A percentile compares a stretch with the other conserved stretches of the same genome.
Conservation (phyloP, 306 rosid genomes). For the Hippophae tibetana region DNA sequence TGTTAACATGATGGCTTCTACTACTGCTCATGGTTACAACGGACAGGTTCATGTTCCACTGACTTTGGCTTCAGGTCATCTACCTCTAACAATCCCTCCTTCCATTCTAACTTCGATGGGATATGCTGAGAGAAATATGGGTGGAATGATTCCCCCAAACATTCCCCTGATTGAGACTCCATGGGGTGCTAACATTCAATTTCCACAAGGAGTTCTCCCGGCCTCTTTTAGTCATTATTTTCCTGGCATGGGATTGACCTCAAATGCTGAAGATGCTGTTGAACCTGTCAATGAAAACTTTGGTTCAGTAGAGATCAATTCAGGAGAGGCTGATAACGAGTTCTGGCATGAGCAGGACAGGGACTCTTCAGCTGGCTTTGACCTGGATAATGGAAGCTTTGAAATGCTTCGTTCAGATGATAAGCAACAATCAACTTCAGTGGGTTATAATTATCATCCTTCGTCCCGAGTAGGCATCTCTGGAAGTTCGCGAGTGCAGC, state of each 20-base stretch:
- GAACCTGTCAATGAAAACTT: constrained; percentile 53
- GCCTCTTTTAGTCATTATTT: constrained; percentile 60
- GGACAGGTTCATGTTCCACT: constrained; percentile 69
- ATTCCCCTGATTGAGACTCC: constrained; percentile 69
- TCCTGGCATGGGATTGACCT: constrained; percentile 48
- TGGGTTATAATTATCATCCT: constrained; percentile 44
- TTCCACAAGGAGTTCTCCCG: constrained; percentile 68
- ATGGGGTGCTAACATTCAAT: constrained; percentile 77
- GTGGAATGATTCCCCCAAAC: constrained; percentile 50
- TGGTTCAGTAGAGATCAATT: constrained; percentile 45
- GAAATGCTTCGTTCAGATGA: constrained; percentile 62
- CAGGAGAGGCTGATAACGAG: constrained; percentile 50
- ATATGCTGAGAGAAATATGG: constrained; percentile 60
- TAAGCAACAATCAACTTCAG: constrained; percentile 71
- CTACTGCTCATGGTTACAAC: constrained; percentile 51
- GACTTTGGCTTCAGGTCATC: constrained; percentile 56
- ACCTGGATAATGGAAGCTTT: constrained; percentile 55
- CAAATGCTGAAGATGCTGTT: constrained; percentile 50
- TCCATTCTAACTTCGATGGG: constrained; percentile 76
- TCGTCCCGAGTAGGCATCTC: constrained; percentile 38
- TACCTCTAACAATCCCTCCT: constrained; percentile 68
- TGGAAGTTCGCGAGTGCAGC: constrained; percentile 39
- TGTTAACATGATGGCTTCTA: constrained; percentile 73
- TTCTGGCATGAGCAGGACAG: constrained; percentile 90
- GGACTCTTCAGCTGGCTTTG: constrained; percentile 56